Evolutionary conservation across 2,329 filamentous ascomycete species (phyloP), one percentile per base, ranked within the genome.

Genomic region (Stagonosporopsis vannaccii): DNA sequence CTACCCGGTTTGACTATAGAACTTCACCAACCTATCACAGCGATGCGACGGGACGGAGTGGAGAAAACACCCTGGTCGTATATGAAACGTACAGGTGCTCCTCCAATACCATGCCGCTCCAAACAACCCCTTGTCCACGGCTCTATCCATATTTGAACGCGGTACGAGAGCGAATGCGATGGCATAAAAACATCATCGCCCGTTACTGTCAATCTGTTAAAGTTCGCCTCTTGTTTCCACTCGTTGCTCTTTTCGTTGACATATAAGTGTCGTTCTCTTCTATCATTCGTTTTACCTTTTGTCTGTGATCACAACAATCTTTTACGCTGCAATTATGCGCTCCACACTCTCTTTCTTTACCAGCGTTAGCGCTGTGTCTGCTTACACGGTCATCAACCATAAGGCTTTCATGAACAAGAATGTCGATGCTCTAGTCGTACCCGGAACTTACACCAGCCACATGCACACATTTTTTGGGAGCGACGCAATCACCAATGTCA

Each of bases 391-490:
- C 20, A 50, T 60, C 20, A 42, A 33, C 32, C 58, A 60, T 22
- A 44, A 56, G n/a, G 35, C 40, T n/a, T 76, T 75, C 60, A 75
- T 77, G 72, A 58, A 61, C 54, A 77, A 77, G 61, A 77, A 76
- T 59, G 74, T 77, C 48, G 75, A 77, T 57, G 70, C 75, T 6
- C 70, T 76, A 28, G 72, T 76, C 39, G 52, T 71, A 7, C 74
- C 75, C 0, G 73, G 74, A 8, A 43, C 63, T 45, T 76, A 74
- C 55, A 70, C 63, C 22, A 71, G 67, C 9, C 75, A 77, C 60
- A 66, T 77, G 62, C 74, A 77, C 59, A 72, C 71, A 12, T 77
- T 77, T 63, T 75, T 72, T 48, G 74, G 75, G 20, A 74, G 71
- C 3, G 75, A 77, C 56, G 68, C 64, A 19, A 66, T 77, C 13